These are phyloP conservation scores for Aspergillus neoniger DNA, from an alignment of 2,329 filamentous ascomycete genomes.

Conservation along the genomic window DNA sequence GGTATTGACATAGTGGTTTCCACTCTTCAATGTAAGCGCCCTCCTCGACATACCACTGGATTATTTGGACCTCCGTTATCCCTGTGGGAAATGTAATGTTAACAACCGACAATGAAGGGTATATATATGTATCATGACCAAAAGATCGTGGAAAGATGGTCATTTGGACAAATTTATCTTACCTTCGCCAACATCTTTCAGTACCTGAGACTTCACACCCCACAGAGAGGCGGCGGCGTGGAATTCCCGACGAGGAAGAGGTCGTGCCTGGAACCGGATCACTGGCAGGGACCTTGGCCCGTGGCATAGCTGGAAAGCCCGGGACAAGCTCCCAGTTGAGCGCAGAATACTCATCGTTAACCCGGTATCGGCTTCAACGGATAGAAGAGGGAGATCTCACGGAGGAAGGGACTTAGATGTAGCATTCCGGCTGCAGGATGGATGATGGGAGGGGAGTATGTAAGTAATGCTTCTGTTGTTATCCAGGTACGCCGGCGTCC, in stretches of 20 bases:
- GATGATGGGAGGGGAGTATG: conserved; percentile 4
- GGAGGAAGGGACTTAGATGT: conserved; percentile 6
- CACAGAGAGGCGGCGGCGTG: conserved; percentile 37
- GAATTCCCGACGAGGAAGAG: conserved; percentile 35
- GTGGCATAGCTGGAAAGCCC: conserved; percentile 29
- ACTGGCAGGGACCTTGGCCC: conserved; percentile 30
- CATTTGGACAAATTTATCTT: conserved; percentile 5
- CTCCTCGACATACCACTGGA: conserved; percentile 98
- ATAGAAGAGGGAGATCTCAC: background rate
- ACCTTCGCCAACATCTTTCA: conserved; percentile 50
- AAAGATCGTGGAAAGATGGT: no score
- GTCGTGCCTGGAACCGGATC: conserved; percentile 25
- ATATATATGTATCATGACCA: no score
- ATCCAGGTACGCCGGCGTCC: conserved; percentile 16
- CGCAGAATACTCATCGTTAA: conserved; percentile 35
- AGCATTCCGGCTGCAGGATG: conserved; percentile 11
- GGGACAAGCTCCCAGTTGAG: conserved; percentile 31
- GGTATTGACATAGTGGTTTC: conserved; percentile 95
- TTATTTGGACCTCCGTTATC: conserved; percentile 97
- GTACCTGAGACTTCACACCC: conserved; percentile 42
- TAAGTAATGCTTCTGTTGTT: background rate
- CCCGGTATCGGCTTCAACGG: background rate
- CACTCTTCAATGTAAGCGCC: conserved; percentile 96
- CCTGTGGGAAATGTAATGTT: conserved; percentile 55
- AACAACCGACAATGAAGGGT: conserved; percentile 15